Percentiles rank a stretch among this genome's conserved stretches.
Evolutionary conservation across 225 moss, liverwort and hornwort species (phyloP).

Genomic region (Polytrichum formosum): DNA sequence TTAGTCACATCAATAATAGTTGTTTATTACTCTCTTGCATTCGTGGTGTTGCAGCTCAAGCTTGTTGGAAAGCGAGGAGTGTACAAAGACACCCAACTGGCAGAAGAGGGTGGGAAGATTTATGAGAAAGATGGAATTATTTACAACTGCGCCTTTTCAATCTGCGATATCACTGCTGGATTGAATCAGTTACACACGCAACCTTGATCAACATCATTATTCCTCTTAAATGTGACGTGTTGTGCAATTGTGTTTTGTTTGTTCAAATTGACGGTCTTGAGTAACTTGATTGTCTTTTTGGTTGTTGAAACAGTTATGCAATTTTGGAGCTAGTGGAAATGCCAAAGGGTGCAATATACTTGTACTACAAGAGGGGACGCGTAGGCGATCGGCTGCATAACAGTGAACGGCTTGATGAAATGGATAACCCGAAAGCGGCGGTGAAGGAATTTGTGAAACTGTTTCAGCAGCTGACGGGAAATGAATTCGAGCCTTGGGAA

Average conservation of each 20-base stretch:
- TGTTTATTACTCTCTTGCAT: too few species aligned
- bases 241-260: neutral
- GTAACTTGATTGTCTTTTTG: neutral
- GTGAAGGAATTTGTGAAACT: conserved; percentile 41
- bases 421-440: conserved; percentile 24
- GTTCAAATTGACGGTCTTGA: neutral
- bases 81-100: conserved; percentile 40
- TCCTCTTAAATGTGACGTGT: too few species aligned
- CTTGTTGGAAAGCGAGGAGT: conserved; percentile 52
- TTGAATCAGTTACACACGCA: conserved; percentile 41
- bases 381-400: conserved; percentile 45
- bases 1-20: too few species aligned
- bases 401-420: conserved; percentile 36
- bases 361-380: conserved; percentile 59
- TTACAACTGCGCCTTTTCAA: conserved; percentile 59
- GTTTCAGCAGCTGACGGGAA: conserved; percentile 53
- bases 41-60: conserved; percentile 28
- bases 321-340: conserved; percentile 49
- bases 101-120: conserved; percentile 54
- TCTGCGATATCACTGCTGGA: conserved; percentile 50
- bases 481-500: conserved; percentile 48
- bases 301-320: conserved; percentile 31
- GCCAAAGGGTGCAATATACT: conserved; percentile 19
- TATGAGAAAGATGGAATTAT: conserved; percentile 41
- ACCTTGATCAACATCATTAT: neutral